Evolutionary conservation across 306 rosid genomes (phyloP).

Genomic region (Castanospermum australe): DNA sequence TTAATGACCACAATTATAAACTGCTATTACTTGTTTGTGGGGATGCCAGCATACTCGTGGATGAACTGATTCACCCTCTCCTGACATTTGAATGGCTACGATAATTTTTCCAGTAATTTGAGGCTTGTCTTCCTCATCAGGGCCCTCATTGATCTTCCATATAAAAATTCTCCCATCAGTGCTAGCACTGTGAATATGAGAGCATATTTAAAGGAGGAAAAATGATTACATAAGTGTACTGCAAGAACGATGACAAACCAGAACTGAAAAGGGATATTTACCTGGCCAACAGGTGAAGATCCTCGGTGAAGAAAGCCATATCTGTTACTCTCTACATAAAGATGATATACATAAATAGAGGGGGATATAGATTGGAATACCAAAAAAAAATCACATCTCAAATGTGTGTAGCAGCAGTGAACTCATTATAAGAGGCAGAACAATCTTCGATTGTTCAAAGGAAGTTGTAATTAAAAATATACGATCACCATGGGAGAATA

Average conservation of each 20-base stretch:
- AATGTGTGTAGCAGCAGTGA: too few relatives aligned
- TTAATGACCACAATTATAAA: conserved; percentile 1
- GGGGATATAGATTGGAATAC: neutral
- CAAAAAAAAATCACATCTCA: neutral
- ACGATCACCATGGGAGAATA: neutral
- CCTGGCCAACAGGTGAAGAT: conserved; percentile 79
- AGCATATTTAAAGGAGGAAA: conserved; percentile 13
- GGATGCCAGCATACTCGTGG: conserved; percentile 86
- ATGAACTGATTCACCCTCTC: conserved; percentile 54
- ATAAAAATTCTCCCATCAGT: conserved; percentile 66
- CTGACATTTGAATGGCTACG: conserved; percentile 62
- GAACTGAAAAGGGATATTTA: conserved; percentile 29
- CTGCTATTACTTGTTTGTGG: conserved; percentile 72
- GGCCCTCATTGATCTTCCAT: conserved; percentile 72
- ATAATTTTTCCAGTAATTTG: conserved; percentile 64
- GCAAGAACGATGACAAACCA: conserved; percentile 19
- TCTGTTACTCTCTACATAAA: conserved; percentile 66
- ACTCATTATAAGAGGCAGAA: neutral
- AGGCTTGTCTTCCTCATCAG: conserved; percentile 73
- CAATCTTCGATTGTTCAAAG: neutral
- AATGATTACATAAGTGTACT: neutral
- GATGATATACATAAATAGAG: conserved; percentile 5
- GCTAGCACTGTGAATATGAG: conserved; percentile 57
- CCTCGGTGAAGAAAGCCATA: conserved; percentile 78
- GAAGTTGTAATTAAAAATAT: conserved; percentile 4